Base-by-base conservation (phyloP, 108 stramenopile genomes). In the Skeletonema menzelii region DNA sequence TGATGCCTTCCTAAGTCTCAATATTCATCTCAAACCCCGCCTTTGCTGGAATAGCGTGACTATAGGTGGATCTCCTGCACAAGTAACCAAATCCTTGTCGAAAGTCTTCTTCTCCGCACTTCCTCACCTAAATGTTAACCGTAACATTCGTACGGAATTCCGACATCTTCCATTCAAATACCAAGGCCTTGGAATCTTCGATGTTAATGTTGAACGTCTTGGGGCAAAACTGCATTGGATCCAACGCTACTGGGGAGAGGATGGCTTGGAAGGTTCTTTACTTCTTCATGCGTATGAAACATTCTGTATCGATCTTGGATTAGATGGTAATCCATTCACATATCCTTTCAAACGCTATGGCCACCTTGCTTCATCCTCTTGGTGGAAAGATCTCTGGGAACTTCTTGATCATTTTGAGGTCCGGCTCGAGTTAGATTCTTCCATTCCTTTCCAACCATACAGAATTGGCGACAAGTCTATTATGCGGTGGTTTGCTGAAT, bases 331-430 rank as follows among this genome's bases (percentile, higher is more conserved):
- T 53, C 49, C 49, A 2, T 22, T 53, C 22, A 7, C 7, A 8
- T 53, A 22, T 6, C 24, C 49, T 3, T 53, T 53, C 8, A 0
- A 20, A 24, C 4, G 7, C 0, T 24, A 53, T 24, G 49, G 49
- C 3, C 22, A 53, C 10, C 49, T 53, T 10, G 1, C 22, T 0
- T 0, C 1, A 5, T 1, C 19, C 1, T 53, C 49, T 4, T 53
- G 49, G 49, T 53, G 49, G 49, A 53, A 53, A 22, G 49, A 53
- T 22, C 22, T 53, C 22, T 53, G 49, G 22, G 49, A 53, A 53
- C 10, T 49, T 0, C 47, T 49, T 1, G 17, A 20, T 14, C 47
- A 49, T 7, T 49, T 49, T 7, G 47, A 49, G 2, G 19, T 49
- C 7, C 47, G 47, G 2, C 20, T 49, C 1, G 47, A 49, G 1